phyloP scores from a whole-genome alignment of 371 early-diverging fungal genomes.

The Blakeslea trispora region DNA sequence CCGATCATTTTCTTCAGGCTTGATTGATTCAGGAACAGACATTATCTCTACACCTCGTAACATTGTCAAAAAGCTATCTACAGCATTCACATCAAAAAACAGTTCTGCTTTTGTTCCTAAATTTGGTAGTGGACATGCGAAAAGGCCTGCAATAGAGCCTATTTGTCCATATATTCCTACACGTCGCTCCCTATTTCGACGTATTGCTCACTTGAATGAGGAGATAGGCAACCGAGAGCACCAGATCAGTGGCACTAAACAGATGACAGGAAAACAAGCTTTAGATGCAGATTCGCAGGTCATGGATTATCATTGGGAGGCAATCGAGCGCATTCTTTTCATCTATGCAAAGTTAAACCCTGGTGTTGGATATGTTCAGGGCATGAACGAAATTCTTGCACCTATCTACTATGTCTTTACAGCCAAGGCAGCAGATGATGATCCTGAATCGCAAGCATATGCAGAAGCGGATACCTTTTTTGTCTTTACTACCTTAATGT shows the following conservation, averaged over 20 bases:
- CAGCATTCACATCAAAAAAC: constrained; percentile 33
- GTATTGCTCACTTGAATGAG: constrained; percentile 65
- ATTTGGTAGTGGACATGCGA: constrained; percentile 15
- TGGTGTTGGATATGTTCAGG: constrained; percentile 88
- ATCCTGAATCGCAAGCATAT: constrained; percentile 62
- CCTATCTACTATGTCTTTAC: constrained; percentile 86
- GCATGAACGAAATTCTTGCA: constrained; percentile 88
- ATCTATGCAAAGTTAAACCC: constrained; percentile 85
- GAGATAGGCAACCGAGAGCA: constrained; percentile 54
- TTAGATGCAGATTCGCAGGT: constrained; percentile 26
- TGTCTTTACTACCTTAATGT: constrained; percentile 73
- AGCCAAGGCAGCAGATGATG: constrained; percentile 40
- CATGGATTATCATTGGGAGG: constrained; percentile 82
- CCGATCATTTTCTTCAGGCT: constrained; percentile 41
- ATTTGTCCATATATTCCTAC: constrained; percentile 60
- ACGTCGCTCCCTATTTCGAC: constrained; percentile 65
- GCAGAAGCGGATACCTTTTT: constrained; percentile 90
- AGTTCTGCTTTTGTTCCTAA: constrained; percentile 8
- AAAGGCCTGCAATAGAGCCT: constrained; percentile 31
- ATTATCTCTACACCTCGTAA: constrained; percentile 39
- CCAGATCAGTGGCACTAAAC: constrained; percentile 29
- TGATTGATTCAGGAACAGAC: constrained; percentile 24
- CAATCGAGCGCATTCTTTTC: constrained; percentile 79
- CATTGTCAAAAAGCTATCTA: constrained; percentile 50
- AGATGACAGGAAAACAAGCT: constrained; percentile 14